phyloP scores from a whole-genome alignment of 2,329 filamentous ascomycete genomes.

The Dactylellina parvicollis region DNA sequence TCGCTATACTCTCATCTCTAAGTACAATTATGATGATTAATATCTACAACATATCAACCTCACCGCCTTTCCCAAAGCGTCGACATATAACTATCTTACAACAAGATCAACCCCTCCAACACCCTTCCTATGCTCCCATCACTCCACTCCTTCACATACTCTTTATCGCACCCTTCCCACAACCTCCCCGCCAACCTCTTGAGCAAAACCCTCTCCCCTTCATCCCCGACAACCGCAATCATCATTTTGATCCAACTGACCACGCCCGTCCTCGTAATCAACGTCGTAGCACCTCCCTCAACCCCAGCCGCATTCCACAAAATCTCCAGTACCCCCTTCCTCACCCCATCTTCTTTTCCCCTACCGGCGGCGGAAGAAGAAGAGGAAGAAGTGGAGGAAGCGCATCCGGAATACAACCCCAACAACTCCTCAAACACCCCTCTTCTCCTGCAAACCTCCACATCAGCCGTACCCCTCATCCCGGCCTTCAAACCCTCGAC shows the following conservation, averaged over 20 bases:
- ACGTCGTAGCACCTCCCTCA: constrained; percentile 57
- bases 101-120: constrained; percentile 18
- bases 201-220: constrained; percentile 37
- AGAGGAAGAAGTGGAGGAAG: neutral
- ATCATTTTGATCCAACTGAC: constrained; percentile 56
- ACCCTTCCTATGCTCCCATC: constrained; percentile 52
- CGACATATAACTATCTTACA: constrained; percentile 13
- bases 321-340: constrained; percentile 56
- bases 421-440: constrained; percentile 43
- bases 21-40: no score
- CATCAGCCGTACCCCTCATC: constrained; percentile 49
- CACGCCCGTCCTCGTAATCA: constrained; percentile 57
- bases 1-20: no score
- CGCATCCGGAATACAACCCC: constrained; percentile 11
- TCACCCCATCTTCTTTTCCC: constrained; percentile 25
- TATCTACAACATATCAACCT: no score
- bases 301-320: constrained; percentile 57
- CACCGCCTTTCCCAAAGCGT: neutral
- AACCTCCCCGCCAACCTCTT: constrained; percentile 57
- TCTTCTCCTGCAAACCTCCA: constrained; percentile 31
- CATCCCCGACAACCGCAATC: constrained; percentile 17
- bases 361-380: neutral
- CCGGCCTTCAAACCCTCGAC: constrained; percentile 54
- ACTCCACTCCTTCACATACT: constrained; percentile 57
- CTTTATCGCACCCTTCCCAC: constrained; percentile 56